Conservation (phyloP, 805 yeast species). For the Monosporozyma servazzii region DNA sequence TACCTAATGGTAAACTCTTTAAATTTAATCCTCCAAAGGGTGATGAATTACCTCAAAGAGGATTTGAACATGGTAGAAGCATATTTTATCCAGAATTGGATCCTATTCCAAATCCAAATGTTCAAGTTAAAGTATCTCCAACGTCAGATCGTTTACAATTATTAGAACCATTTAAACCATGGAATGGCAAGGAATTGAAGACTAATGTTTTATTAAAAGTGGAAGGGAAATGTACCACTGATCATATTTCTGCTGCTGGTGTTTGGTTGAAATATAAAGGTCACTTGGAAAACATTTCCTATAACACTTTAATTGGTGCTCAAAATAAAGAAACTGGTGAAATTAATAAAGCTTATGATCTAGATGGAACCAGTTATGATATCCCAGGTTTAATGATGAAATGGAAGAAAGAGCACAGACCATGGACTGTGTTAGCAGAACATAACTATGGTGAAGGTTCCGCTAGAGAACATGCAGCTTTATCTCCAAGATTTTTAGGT, state of each 20-base stretch:
- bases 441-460: slow-evolving; percentile 99
- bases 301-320: slow-evolving; percentile 94
- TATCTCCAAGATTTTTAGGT: slow-evolving; percentile 90
- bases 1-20: slow-evolving; percentile 63
- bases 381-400: slow-evolving; percentile 96
- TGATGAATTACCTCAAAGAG: slow-evolving; percentile 70
- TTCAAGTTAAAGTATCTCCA: slow-evolving; percentile 65
- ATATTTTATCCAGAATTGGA: slow-evolving; percentile 67
- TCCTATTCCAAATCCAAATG: slow-evolving; percentile 55
- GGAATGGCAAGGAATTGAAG: slow-evolving; percentile 78
- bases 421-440: slow-evolving; percentile 95
- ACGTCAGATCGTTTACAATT: slow-evolving; percentile 87
- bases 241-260: slow-evolving; percentile 98
- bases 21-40: slow-evolving; percentile 74
- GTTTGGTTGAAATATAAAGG: slow-evolving; percentile 98
- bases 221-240: slow-evolving; percentile 97
- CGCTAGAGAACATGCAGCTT: slow-evolving; percentile 97
- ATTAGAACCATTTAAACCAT: slow-evolving; percentile 77
- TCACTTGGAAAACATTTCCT: slow-evolving; percentile 87
- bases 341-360: slow-evolving; percentile 82
- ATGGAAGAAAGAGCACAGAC: slow-evolving; percentile 78
- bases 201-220: slow-evolving; percentile 78
- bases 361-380: slow-evolving; percentile 64
- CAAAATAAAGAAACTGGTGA: slow-evolving; percentile 95
- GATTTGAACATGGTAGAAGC: slow-evolving; percentile 66